phyloP scores from a whole-genome alignment of 2,329 filamentous ascomycete species.

The Aspergillus tubingensis region DNA sequence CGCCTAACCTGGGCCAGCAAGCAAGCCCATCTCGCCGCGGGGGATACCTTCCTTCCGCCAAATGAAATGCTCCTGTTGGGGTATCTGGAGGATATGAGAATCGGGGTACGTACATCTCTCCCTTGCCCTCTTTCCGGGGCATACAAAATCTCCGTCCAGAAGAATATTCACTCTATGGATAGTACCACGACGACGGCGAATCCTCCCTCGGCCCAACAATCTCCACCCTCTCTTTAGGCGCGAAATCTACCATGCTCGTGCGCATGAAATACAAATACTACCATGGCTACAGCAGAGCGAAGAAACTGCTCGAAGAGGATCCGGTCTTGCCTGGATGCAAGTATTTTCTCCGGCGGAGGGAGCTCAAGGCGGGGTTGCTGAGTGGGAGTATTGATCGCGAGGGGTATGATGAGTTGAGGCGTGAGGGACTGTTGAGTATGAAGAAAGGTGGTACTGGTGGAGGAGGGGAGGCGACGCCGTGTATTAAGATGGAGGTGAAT shows the following conservation, averaged over 20 bases:
- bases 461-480: conserved; percentile 28
- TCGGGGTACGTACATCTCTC: conserved; percentile 42
- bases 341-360: conserved; percentile 24
- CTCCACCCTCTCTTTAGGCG: conserved; percentile 57
- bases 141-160: no score
- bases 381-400: conserved; percentile 20
- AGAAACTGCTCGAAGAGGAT: conserved; percentile 28
- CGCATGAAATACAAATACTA: conserved; percentile 57
- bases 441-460: conserved; percentile 29
- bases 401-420: conserved; percentile 25
- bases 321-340: conserved; percentile 36
- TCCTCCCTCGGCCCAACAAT: conserved; percentile 57
- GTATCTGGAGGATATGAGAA: conserved; percentile 58
- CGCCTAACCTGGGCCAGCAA: conserved; percentile 57
- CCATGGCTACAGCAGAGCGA: conserved; percentile 27
- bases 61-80: conserved; percentile 60
- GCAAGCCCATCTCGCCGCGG: conserved; percentile 35
- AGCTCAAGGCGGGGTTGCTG: conserved; percentile 25
- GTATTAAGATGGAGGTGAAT: conserved; percentile 50
- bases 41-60: conserved; percentile 41
- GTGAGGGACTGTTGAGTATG: conserved; percentile 23
- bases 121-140: no score
- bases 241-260: conserved; percentile 54
- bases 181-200: conserved; percentile 64
- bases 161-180: not conserved